Evolutionary conservation across 768 basidiomycete genomes (phyloP), one percentile per base, ranked within the genome.

Genomic region (Termitomyces titanicus): DNA sequence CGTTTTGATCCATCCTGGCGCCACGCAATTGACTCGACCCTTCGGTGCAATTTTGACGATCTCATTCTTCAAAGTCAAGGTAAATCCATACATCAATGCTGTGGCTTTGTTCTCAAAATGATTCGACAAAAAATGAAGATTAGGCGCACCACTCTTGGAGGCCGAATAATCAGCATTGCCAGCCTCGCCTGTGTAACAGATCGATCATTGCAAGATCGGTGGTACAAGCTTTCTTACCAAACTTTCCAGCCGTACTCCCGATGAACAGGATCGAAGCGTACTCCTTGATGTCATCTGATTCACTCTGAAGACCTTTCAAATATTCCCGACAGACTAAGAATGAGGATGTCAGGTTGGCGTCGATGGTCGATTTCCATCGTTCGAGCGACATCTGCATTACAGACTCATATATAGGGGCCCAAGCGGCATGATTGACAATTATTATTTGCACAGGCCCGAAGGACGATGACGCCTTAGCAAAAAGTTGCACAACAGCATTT

Each of bases 71-170:
- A 90, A 74, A 5, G 82, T 74, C 61, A 84, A 69, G 3, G 80
- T 81, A 33, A 90, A 64, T 1, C 88, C 89, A 57, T 87, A 85
- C 87, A 88, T 88, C 73, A 88, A 76, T 5, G 81, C 86, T 86
- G 24, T 43, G 27, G 9, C 13, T 47, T 47, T 27, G 6, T 57
- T 5, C 11, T 17, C 35, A 13, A 40, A 5, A 22, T 29, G 1
- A 9, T 20, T 48, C 5, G 2, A 12, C 2, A 9, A 11, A 18
- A 33, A n/a, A 20, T 3, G 17, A 22, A 22, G 13, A 11, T 35
- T 13, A 15, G 0, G 61, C 78, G 43, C 61, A 87, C 86, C 86
- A 61, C 86, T 88, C 72, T 88, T 88, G 5, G 81, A 74, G 17
- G 78, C 79, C 20, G 86, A 79, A 57, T 88, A 88, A 68, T 88